phyloP scores from a whole-genome alignment of 2,329 filamentous ascomycete species.

The Cladosporium sp. region DNA sequence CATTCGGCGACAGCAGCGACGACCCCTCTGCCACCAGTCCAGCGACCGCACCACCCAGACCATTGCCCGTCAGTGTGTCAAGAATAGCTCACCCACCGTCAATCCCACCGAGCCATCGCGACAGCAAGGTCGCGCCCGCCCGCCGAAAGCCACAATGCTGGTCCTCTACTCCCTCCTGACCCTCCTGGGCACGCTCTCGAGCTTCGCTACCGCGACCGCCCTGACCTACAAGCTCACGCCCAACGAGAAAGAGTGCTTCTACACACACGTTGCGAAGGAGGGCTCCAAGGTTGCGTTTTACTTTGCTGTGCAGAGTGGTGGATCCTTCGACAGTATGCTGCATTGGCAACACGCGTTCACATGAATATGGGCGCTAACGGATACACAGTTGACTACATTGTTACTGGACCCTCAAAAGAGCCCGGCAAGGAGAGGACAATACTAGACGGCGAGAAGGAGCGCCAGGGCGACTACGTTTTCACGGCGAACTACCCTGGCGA shows the following conservation, averaged over 20 bases:
- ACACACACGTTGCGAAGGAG: conserved; percentile 66
- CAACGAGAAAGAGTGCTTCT: conserved; percentile 96
- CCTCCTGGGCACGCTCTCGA: conserved; percentile 58
- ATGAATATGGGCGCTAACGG: background rate
- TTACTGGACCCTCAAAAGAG: conserved; percentile 63
- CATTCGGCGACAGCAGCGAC: conserved; percentile 7
- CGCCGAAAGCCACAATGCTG: conserved; percentile 19
- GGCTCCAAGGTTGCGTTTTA: conserved; percentile 94
- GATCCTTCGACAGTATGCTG: conserved; percentile 68
- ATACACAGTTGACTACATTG: conserved; percentile 68
- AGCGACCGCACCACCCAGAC: background rate
- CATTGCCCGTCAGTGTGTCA: conserved; percentile 1
- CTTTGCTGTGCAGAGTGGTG: conserved; percentile 98
- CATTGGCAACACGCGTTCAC: background rate
- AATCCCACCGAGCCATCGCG: background rate
- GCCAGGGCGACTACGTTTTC: conserved; percentile 97
- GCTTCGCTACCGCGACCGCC: conserved; percentile 74
- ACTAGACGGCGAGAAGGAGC: conserved; percentile 79
- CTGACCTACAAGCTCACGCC: conserved; percentile 87
- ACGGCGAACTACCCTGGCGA: conserved; percentile 82
- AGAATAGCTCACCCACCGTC: background rate
- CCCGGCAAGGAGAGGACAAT: conserved; percentile 60
- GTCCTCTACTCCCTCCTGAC: conserved; percentile 21
- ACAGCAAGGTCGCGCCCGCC: background rate
- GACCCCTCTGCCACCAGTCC: background rate